A percentile compares a stretch with the other conserved stretches of the same genome.
Evolutionary conservation across 345 rosid species (phyloP).

Genomic region (Stellera chamaejasme): DNA sequence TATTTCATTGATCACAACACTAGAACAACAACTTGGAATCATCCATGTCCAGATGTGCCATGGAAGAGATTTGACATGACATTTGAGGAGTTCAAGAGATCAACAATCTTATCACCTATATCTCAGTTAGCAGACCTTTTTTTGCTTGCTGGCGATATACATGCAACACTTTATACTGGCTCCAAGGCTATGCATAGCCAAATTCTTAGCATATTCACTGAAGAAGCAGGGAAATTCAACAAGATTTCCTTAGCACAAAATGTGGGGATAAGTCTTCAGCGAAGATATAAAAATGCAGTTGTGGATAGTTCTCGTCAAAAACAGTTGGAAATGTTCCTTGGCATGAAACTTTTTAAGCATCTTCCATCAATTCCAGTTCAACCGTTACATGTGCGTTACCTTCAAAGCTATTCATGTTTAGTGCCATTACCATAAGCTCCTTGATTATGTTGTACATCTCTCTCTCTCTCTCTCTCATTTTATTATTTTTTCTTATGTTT

Average conservation of each 20-base stretch:
- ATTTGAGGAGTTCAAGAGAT: constrained; percentile 80
- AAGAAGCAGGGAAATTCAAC: constrained; percentile 82
- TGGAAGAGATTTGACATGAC: constrained; percentile 98
- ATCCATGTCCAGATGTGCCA: constrained; percentile 97
- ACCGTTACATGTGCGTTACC: constrained; percentile 66
- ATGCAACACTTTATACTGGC: constrained; percentile 98
- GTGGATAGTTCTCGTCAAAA: constrained; percentile 96
- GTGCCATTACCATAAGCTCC: too few species aligned
- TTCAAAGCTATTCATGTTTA: neutral
- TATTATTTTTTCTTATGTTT: neutral
- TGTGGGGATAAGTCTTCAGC: constrained; percentile 80
- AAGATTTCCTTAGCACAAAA: constrained; percentile 94
- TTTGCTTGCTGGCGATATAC: constrained; percentile 92
- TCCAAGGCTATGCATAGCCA: constrained; percentile 99
- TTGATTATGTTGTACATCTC: too few species aligned
- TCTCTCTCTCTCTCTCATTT: too few species aligned
- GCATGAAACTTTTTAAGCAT: constrained; percentile 91
- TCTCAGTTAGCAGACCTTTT: constrained; percentile 92
- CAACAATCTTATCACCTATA: constrained; percentile 82
- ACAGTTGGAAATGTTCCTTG: constrained; percentile 95
- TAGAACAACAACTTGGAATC: constrained; percentile 86
- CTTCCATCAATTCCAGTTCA: constrained; percentile 83
- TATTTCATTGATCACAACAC: constrained; percentile 94
- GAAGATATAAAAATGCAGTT: constrained; percentile 85
- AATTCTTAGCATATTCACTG: constrained; percentile 88